phyloP scores from a whole-genome alignment of 2,329 filamentous ascomycete genomes.

The Parascedosporium putredinis region DNA sequence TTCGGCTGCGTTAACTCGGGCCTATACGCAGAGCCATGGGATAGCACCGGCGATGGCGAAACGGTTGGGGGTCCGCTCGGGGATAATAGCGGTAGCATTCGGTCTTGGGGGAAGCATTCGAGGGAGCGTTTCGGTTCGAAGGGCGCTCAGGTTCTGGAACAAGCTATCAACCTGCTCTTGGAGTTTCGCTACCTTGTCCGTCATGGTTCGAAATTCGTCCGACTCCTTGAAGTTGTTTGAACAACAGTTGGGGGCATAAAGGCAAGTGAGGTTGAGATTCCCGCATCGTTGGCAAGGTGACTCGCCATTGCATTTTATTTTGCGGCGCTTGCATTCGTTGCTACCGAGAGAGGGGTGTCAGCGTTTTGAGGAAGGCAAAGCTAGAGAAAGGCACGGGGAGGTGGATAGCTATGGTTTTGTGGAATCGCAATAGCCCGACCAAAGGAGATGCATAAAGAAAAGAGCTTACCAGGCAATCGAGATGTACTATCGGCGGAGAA shows the following conservation, averaged over 20 bases:
- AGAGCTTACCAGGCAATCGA: slow-evolving; percentile 48
- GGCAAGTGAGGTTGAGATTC: slow-evolving; percentile 54
- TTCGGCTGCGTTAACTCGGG: slow-evolving; percentile 37
- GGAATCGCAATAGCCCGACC: not conserved
- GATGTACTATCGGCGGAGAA: slow-evolving; percentile 50
- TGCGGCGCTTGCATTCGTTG: slow-evolving; percentile 65
- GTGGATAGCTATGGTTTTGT: no score
- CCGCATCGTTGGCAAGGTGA: slow-evolving; percentile 57
- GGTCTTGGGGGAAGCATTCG: slow-evolving; percentile 7
- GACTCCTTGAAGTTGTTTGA: slow-evolving; percentile 81
- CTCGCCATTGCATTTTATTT: slow-evolving; percentile 66
- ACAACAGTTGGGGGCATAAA: slow-evolving; percentile 58
- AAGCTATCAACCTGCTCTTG: slow-evolving; percentile 79
- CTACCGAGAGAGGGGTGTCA: slow-evolving; percentile 28
- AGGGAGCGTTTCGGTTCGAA: slow-evolving; percentile 6
- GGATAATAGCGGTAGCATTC: not conserved
- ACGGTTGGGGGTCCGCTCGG: slow-evolving; percentile 14
- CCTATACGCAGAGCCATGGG: slow-evolving; percentile 32
- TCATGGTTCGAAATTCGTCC: slow-evolving; percentile 80
- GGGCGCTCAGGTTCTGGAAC: slow-evolving; percentile 52
- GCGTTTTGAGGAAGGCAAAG: no score
- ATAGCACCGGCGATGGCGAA: slow-evolving; percentile 32
- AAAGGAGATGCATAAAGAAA: not conserved
- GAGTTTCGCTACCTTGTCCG: slow-evolving; percentile 58
- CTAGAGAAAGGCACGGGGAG: no score